Evolutionary conservation across 768 basidiomycete genomes (phyloP), one percentile per base, ranked within the genome.

Genomic region (Tylopilus balloui): DNA sequence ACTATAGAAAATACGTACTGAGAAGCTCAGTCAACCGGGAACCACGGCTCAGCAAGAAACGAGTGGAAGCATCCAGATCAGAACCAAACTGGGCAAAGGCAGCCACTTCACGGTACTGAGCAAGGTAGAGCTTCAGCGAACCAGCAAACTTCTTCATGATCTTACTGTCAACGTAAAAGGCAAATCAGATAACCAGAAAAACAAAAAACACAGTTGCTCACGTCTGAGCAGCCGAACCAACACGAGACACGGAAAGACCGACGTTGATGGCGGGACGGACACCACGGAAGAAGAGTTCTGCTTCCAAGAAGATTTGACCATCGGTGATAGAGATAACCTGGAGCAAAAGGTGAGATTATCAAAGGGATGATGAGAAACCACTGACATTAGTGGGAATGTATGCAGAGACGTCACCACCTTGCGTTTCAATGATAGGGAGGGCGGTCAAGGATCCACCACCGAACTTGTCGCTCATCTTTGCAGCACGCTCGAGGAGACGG

Each of bases 121-220:
- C 96, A 59, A 99, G 91, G 84, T 99, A 99, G 40, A 99, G 84
- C 78, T 98, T 97, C 62, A 98, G 84, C 47, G 96, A 98, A 80
- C 96, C 96, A 63, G 96, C 96, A 63, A 98, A 98, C 78, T 97
- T 94, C 88, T 97, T 99, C 96, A 99, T 98, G 76, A 98, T 92
- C 76, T 94, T 92, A 60, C 86, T 89, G 55, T 58, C 45, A 46
- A 54, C 48, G 6, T 34, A 29, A 45, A n/a, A 39, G 37, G 11
- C 4, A 6, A 6, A 3, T 48, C 5, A 57, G 29, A 36, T 24
- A 25, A 48, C 20, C n/a, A 29, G 2, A 1, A 23, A 24, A 21
- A 20, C 15, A 41, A 1, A 14, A 24, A 1, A 3, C 38, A 5
- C 13, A 29, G 35, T 35, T 3, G 74, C 88, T 69, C 73, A 97